Base-by-base conservation (phyloP, 768 basidiomycete species). In the Saitozyma podzolica region DNA sequence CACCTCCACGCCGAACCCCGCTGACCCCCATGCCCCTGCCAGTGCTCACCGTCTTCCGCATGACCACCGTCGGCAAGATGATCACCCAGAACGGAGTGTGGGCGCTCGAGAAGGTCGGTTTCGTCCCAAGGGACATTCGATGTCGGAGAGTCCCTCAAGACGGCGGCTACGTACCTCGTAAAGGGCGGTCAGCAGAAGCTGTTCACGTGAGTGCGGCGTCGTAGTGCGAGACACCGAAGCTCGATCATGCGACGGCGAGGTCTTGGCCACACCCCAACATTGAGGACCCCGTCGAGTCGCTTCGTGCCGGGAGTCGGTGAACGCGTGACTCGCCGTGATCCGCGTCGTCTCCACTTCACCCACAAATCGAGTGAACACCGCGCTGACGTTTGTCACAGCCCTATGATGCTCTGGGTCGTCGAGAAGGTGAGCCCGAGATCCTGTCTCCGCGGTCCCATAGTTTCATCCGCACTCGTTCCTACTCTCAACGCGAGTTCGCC, bases 61-160 rank as follows among this genome's bases (percentile, higher is more conserved):
- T 90, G 83, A 92, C 90, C 80, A 87, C 85, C 85, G 87, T 88
- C 64, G 96, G 96, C 20, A 85, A 85, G 76, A 78, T 92, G 49
- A 84, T 96, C 56, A 92, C 88, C 47, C 92, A 94, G 72, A 90
- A 87, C 62, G 86, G 84, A 0, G 82, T 96, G 50, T 85, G 89
- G 78, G 37, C 87, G 6, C 77, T 95, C 74, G 96, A 99, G 83
- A 82, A 84, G 79, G 0, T 91, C 42, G 85, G 92, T 0, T 8
- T 95, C 14, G 81, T 94, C 11, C 96, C 96, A 94, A 83, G 96
- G 96, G 17, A 98, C 96, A 0, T 87, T 83, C 73, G 86, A 90
- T 60, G 91, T 97, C 42, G 90, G 90, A 63, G 92, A 96, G 83
- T 86, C 88, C 43, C 82, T 97, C 65, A 92, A 90, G 80, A 80